Base-by-base conservation (phyloP, 2,329 filamentous ascomycete genomes). In the Fusarium coffeatum region DNA sequence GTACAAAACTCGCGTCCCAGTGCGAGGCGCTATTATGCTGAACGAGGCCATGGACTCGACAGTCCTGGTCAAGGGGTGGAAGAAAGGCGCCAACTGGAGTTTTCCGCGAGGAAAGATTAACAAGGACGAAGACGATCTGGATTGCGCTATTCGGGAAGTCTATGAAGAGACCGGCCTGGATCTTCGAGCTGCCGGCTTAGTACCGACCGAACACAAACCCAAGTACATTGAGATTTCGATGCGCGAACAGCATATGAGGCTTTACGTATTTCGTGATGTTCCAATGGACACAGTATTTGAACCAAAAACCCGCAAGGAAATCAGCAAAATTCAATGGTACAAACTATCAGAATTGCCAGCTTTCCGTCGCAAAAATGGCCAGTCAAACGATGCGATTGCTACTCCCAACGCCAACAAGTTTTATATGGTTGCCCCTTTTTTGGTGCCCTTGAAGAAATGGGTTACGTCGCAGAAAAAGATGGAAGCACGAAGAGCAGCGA, bases 51-150 rank as follows among this genome's bases (percentile, higher is more conserved):
- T 99, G 94, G 95, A 98, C 76, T 90, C 94, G 55, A 93, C 94
- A 0, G 89, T 99, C 16, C 85, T 99, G 45, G 97, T 99, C 64
- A 97, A 97, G 78, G 97, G 96, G 18, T 99, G 94, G 93, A 99
- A 98, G 84, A 98, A 97, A 79, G 90, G 92, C 34, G 92, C 95
- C 15, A 95, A 92, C 77, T 99, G 96, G 96, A 97, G 94, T 78
- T 99, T 99, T 63, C 96, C 96, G 0, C 85, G 95, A 53, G 97
- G 96, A 41, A 99, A 99, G 83, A 98, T 99, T 82, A 98, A 98
- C 84, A 97, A 97, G 81, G 93, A 97, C 75, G 96, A 99, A 80
- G 90, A 93, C 64, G 95, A 99, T 76, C 81, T 98, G 59, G 94
- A 96, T 77, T 99, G 97, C 79, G 96, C 97, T 25, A 87, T 98